Base-by-base conservation (phyloP, 306 rosid species). In the Sindora glabra region DNA sequence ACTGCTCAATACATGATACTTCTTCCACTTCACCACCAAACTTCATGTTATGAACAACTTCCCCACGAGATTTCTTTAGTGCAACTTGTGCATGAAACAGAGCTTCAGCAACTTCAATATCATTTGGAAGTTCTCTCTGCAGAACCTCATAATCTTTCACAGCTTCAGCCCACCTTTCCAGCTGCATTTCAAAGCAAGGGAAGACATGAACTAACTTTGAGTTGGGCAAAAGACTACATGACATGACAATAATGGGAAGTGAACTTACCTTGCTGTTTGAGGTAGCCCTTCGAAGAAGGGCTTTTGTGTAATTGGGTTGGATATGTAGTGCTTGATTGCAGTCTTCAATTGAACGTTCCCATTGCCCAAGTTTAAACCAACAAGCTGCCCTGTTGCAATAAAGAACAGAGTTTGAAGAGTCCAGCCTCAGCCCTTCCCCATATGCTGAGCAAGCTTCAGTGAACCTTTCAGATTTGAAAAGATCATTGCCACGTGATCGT, bases 201-300 rank as follows among this genome's bases (percentile, higher is more conserved):
- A 68, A 25, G 13, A 11, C 6, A 58, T 60, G 56, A 67, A 18
- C 13, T 66, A 48, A 2, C 22, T 34, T 24, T 23, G 50, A 40
- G n/a, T 3, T 3, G 45, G 39, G 46, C 5, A n/a, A n/a, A n/a
- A n/a, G 23, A 41, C 15, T 65, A 27, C 11, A 55, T 39, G 32
- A 33, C 3, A 44, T 9, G 10, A 27, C n/a, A 7, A 29, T 48
- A 48, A 37, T 57, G 12, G 38, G 1, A 40, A 27, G 36, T n/a
- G 58, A 55, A 50, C 32, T 68, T 62, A 92, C 98, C 90, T 92
- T 92, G 72, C 66, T 78, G 67, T 80, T 76, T 68, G 98, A 88
- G 47, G 95, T 88, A 56, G 98, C 98, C 82, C 98, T 83, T 25
- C 98, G 86, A 51, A 92, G 96, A 67, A 92, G 96, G 17, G 98